A percentile compares a stretch with the other conserved stretches of the same genome.
Evolutionary conservation across 805 yeast genomes (phyloP).

Genomic region (Ogataea neopini): DNA sequence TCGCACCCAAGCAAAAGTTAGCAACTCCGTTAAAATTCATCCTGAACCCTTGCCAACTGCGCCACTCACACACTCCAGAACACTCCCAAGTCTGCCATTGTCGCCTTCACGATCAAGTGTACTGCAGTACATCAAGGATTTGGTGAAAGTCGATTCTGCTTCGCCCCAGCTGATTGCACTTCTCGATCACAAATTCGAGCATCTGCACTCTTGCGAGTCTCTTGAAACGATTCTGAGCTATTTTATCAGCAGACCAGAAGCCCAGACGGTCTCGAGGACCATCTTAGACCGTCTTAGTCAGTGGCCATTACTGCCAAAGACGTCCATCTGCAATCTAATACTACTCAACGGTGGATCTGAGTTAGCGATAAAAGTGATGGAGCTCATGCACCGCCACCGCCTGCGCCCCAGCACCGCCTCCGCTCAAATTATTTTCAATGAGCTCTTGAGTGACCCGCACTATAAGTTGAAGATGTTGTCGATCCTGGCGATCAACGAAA

Average conservation of each 20-base stretch:
- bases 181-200: conserved; percentile 5
- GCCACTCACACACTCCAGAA: neutral
- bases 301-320: neutral
- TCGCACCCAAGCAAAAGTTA: neutral
- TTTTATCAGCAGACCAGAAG: conserved; percentile 8
- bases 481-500: neutral
- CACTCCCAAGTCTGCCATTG: neutral
- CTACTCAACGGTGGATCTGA: neutral
- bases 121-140: neutral
- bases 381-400: neutral
- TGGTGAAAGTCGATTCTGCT: neutral
- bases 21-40: neutral
- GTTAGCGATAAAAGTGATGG: neutral
- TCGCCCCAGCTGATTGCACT: neutral
- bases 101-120: neutral
- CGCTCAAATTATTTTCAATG: neutral
- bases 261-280: neutral
- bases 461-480: neutral
- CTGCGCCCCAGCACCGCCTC: neutral
- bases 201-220: conserved; percentile 3
- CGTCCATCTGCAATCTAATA: neutral
- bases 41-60: neutral
- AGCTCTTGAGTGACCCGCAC: neutral
- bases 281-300: neutral
- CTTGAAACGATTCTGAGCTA: conserved; percentile 14